Conservation (phyloP, 2,329 filamentous ascomycete species). For the Aspergillus felis region DNA sequence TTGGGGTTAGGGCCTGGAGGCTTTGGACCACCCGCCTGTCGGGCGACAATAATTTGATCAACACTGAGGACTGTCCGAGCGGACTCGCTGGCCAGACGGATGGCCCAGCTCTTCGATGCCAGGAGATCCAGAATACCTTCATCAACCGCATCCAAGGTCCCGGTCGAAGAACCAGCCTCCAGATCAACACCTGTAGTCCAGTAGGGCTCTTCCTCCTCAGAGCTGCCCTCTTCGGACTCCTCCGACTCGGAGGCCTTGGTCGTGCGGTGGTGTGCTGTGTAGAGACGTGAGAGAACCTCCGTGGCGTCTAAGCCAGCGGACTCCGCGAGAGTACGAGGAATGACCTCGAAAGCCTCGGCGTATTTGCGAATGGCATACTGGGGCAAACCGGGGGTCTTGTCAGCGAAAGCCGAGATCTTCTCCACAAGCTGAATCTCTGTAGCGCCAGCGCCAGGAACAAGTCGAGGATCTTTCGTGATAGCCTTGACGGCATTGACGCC, state of each 20-base stretch:
- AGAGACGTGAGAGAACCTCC: slow-evolving; percentile 88
- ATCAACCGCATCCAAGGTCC: slow-evolving; percentile 79
- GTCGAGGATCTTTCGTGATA: slow-evolving; percentile 84
- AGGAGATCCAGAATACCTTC: slow-evolving; percentile 90
- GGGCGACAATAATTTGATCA: slow-evolving; percentile 97
- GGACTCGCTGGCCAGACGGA: slow-evolving; percentile 92
- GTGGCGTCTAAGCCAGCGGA: slow-evolving; percentile 94
- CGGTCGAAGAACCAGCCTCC: slow-evolving; percentile 77
- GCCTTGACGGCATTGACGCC: slow-evolving; percentile 98
- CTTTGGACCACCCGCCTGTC: slow-evolving; percentile 96
- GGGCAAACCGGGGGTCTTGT: slow-evolving; percentile 85
- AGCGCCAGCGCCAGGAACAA: slow-evolving; percentile 91
- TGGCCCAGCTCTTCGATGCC: slow-evolving; percentile 91
- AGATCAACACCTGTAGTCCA: slow-evolving; percentile 94
- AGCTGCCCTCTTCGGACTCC: slow-evolving; percentile 29
- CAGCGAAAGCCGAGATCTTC: slow-evolving; percentile 82
- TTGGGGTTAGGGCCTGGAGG: slow-evolving; percentile 87
- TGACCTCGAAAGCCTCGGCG: slow-evolving; percentile 94
- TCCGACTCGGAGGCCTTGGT: slow-evolving; percentile 23
- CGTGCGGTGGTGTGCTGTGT: slow-evolving; percentile 75
- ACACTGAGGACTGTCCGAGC: slow-evolving; percentile 91
- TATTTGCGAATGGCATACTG: slow-evolving; percentile 98
- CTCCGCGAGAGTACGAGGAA: slow-evolving; percentile 89
- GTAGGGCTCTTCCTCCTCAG: slow-evolving; percentile 66
- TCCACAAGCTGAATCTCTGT: slow-evolving; percentile 93